phyloP scores from a whole-genome alignment of 2,329 filamentous ascomycete species.

The Cadophora sp. region DNA sequence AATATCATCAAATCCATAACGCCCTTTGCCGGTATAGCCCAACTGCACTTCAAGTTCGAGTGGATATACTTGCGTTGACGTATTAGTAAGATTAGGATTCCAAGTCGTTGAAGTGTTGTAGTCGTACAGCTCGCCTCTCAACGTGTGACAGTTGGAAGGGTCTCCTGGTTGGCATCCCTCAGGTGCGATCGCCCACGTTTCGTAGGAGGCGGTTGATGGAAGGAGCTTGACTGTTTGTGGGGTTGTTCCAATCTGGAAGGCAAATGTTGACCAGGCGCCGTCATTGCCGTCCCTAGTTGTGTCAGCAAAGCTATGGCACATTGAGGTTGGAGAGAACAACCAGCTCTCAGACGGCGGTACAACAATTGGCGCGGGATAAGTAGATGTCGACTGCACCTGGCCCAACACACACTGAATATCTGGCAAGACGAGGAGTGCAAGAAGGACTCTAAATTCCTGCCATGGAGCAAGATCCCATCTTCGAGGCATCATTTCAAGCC shows the following conservation, averaged over 20 bases:
- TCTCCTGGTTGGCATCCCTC: constrained; percentile 57
- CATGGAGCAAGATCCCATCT: too few relatives aligned
- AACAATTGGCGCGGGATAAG: too few relatives aligned
- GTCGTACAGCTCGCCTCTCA: constrained; percentile 65
- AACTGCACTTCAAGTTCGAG: constrained; percentile 25
- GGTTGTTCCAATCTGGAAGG: constrained; percentile 61
- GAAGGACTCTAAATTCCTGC: too few relatives aligned
- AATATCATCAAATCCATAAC: constrained; percentile 33
- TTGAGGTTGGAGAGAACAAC: too few relatives aligned
- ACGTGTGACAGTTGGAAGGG: constrained; percentile 54
- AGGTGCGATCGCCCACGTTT: constrained; percentile 69
- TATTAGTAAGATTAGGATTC: constrained; percentile 46
- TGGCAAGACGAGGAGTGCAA: too few relatives aligned
- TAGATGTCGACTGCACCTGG: too few relatives aligned
- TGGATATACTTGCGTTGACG: constrained; percentile 43
- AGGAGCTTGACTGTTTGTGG: constrained; percentile 59
- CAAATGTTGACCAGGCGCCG: constrained; percentile 74
- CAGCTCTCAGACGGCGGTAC: too few relatives aligned
- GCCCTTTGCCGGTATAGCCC: constrained; percentile 28
- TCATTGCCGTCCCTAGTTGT: constrained; percentile 62
- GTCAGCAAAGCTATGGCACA: too few relatives aligned
- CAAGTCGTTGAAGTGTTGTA: constrained; percentile 60
- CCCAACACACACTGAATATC: too few relatives aligned
- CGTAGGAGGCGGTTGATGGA: constrained; percentile 70
- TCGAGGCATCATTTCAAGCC: too few relatives aligned